phyloP scores from a whole-genome alignment of 371 early-diverging fungal species.

The Apophysomyces ossiformis region DNA sequence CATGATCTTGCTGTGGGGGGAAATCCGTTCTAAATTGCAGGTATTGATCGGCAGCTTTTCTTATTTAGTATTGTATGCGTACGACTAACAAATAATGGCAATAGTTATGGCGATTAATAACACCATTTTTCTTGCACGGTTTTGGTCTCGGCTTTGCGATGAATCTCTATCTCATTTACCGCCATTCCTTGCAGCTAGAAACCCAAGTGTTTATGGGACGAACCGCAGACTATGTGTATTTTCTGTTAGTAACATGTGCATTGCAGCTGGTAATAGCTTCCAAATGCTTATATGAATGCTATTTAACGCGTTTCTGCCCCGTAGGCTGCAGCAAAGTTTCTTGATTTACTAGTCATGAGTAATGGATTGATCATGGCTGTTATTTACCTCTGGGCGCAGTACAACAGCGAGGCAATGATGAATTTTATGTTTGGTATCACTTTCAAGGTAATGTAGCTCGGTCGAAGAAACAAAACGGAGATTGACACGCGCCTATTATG shows the following conservation, averaged over 20 bases:
- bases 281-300: background rate
- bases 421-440: conserved; percentile 83
- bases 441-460: conserved; percentile 66
- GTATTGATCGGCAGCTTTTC: conserved; percentile 15
- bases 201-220: conserved; percentile 67
- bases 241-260: conserved; percentile 59
- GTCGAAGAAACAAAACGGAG: background rate
- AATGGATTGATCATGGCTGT: conserved; percentile 68
- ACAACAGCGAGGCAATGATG: conserved; percentile 67
- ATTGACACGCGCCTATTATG: conserved; percentile 1
- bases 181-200: conserved; percentile 80
- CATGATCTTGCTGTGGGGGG: conserved; percentile 49
- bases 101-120: conserved; percentile 80
- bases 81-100: conserved; percentile 10
- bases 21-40: conserved; percentile 31
- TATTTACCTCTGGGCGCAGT: conserved; percentile 79
- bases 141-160: conserved; percentile 67
- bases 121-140: conserved; percentile 66
- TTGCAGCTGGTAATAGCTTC: conserved; percentile 34
- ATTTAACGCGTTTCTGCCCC: background rate
- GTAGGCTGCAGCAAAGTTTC: conserved; percentile 31
- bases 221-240: conserved; percentile 84
- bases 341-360: conserved; percentile 30
- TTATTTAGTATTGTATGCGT: too few species aligned
- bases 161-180: conserved; percentile 74